phyloP scores from a whole-genome alignment of 139 green algal species.

The Parachlorella kessleri region DNA sequence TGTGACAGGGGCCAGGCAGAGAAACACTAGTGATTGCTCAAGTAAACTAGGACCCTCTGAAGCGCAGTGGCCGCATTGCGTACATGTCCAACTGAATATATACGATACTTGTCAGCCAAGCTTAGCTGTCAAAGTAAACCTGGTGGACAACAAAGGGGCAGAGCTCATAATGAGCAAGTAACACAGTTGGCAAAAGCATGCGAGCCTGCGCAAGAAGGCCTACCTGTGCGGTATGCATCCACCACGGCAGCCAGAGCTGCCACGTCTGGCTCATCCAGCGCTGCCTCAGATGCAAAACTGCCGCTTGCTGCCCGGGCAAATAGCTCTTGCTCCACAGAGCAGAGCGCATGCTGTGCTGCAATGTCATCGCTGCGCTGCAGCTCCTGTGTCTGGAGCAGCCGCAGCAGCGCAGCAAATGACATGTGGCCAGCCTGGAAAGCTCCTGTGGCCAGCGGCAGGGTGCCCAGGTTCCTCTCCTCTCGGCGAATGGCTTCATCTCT shows the following conservation, averaged over 20 bases:
- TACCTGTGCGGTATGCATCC: constrained; percentile 31
- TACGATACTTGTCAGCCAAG: too few relatives aligned
- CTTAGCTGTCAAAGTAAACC: too few relatives aligned
- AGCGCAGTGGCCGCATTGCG: too few relatives aligned
- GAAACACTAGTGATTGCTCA: too few relatives aligned
- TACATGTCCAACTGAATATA: too few relatives aligned
- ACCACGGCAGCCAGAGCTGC: constrained; percentile 29
- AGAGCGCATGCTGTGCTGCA: constrained; percentile 28
- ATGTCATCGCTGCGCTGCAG: constrained; percentile 3
- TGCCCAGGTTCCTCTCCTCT: constrained; percentile 31
- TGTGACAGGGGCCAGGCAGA: too few relatives aligned
- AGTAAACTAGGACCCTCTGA: too few relatives aligned
- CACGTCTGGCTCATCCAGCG: constrained; percentile 12
- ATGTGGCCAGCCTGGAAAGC: not conserved
- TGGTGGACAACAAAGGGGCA: too few relatives aligned
- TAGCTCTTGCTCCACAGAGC: constrained; percentile 42
- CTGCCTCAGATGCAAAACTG: not conserved
- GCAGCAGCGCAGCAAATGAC: not conserved
- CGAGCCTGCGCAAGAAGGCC: too few relatives aligned
- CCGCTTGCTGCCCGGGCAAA: constrained; percentile 15
- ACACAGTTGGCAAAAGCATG: too few relatives aligned
- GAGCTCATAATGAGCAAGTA: too few relatives aligned
- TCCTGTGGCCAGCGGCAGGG: constrained; percentile 3
- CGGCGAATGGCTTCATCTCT: constrained; percentile 8
- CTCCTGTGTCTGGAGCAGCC: not conserved